phyloP scores from a whole-genome alignment of 2,329 filamentous ascomycete species.

The Chlorencoelia australis region DNA sequence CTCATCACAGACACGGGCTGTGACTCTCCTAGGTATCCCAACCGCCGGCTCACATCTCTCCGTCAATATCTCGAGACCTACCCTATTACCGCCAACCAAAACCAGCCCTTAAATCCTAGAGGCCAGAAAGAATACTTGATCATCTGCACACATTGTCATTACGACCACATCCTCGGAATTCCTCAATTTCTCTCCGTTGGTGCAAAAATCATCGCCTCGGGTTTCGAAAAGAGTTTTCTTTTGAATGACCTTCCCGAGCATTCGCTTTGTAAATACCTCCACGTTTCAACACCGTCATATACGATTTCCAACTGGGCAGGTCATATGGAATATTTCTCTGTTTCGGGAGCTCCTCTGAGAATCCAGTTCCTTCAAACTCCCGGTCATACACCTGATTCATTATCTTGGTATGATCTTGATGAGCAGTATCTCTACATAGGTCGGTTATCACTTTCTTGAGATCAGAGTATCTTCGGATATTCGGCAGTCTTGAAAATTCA shows the following conservation, averaged over 20 bases:
- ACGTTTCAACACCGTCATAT: conserved; percentile 31
- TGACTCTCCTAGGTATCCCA: conserved; percentile 26
- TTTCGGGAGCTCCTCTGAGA: conserved; percentile 22
- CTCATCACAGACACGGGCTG: conserved; percentile 38
- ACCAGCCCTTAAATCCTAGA: conserved; percentile 29
- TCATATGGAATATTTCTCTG: conserved; percentile 27
- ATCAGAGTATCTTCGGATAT: too few species aligned
- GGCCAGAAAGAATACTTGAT: conserved; percentile 30
- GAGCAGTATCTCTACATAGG: too few species aligned
- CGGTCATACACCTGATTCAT: conserved; percentile 36
- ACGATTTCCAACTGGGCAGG: conserved; percentile 32
- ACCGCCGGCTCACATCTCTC: conserved; percentile 27
- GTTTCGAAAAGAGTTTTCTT: conserved; percentile 31
- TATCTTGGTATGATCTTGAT: conserved; percentile 38
- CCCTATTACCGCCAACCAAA: conserved; percentile 28
- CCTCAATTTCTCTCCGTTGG: conserved; percentile 15
- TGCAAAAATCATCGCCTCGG: conserved; percentile 27
- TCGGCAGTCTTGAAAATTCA: too few species aligned
- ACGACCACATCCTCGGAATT: conserved; percentile 31
- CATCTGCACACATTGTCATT: conserved; percentile 38
- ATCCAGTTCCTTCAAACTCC: conserved; percentile 36
- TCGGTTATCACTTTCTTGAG: too few species aligned
- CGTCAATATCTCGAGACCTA: conserved; percentile 33
- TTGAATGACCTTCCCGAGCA: conserved; percentile 29
- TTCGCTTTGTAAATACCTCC: conserved; percentile 32